Evolutionary conservation across 345 rosid species (phyloP).

Genomic region (Cardiospermum halicacabum): DNA sequence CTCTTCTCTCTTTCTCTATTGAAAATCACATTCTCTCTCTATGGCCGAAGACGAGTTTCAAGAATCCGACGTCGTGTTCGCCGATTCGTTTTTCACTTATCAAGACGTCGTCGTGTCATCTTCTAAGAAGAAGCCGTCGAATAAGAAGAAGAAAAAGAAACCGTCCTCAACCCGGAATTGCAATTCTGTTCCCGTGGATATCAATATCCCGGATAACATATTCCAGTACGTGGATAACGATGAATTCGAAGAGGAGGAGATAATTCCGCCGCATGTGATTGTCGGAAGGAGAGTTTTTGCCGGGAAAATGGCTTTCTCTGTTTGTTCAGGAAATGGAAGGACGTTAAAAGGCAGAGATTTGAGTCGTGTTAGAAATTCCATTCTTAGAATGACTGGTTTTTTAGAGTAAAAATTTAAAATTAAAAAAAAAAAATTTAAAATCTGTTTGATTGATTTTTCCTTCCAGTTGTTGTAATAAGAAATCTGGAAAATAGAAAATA

Average conservation of each 20-base stretch:
- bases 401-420: constrained; percentile 44
- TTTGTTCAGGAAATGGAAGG: constrained; percentile 75
- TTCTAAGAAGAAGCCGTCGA: no score
- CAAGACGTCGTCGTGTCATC: constrained; percentile 1
- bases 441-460: neutral
- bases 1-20: neutral
- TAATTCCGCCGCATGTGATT: constrained; percentile 59
- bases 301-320: constrained; percentile 70
- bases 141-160: constrained; percentile 25
- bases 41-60: constrained; percentile 59
- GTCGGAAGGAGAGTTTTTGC: constrained; percentile 40
- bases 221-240: constrained; percentile 12
- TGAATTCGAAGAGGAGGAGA: constrained; percentile 26
- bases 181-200: constrained; percentile 33
- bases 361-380: constrained; percentile 67
- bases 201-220: constrained; percentile 21
- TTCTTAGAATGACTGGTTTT: constrained; percentile 86
- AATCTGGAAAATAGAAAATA: neutral
- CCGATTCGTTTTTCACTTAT: constrained; percentile 17
- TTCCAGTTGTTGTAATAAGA: neutral
- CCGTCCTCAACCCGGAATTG: no score
- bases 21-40: neutral
- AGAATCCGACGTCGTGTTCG: constrained; percentile 49
- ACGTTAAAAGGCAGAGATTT: constrained; percentile 78
- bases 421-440: no score